Base-by-base conservation (phyloP, 2,329 filamentous ascomycete species). In the Macroventuria anomochaeta region DNA sequence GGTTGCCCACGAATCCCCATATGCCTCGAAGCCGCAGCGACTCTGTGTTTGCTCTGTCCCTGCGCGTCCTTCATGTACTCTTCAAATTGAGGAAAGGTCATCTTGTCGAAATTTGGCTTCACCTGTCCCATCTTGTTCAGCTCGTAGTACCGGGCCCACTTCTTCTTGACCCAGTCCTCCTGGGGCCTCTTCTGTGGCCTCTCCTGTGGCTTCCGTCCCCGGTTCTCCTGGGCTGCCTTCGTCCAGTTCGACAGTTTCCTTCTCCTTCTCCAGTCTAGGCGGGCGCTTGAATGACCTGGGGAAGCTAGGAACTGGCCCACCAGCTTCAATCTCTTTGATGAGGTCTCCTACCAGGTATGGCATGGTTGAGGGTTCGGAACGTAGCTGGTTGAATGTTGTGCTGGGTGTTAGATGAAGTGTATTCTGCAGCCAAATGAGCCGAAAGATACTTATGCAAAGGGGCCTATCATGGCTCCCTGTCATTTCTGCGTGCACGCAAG, bases 1-100 rank as follows among this genome's bases (percentile, higher is more conserved):
- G 20, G 12, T 7, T 26, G 5, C n/a, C 13, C 11, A 7, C 31
- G 31, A 20, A 15, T 2, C 7, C 41, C 15, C 21, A 44, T 13
- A 10, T 44, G 20, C n/a, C 21, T 40, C 6, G 46, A 26, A 34
- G 42, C 7, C 10, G 23, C 23, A 36, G n/a, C 12, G 11, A 12
- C 15, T 23, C 12, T 20, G 5, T 50, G 15, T 18, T 12, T 43
- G 3, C 32, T 20, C 33, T 32, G 26, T 23, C 1, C 18, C 13
- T 31, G 47, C 17, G 39, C 23, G 21, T 50, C 47, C 2, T 42
- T 31, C 32, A 38, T 38, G 39, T 43, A 43, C 25, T 50, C 23
- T 32, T 36, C 17, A 13, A 42, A 49, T 7, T 26, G 32, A n/a
- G 17, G 3, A 15, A 17, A 0, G 1, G 7, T 44, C 33, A 44